Conservation (phyloP, 371 early-diverging fungal species). For the Vairimorpha ceranae region DNA sequence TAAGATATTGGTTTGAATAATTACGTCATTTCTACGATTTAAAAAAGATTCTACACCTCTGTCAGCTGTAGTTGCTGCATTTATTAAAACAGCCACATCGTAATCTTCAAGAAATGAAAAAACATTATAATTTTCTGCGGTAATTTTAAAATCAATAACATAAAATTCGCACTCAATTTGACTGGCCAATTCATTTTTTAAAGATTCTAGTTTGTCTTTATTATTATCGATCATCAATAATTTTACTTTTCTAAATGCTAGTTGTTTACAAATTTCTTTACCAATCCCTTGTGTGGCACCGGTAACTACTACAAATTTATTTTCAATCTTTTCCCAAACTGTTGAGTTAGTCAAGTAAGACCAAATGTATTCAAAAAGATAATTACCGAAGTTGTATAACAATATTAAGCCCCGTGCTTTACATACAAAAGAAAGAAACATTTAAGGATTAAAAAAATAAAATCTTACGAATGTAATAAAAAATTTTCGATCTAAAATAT, state of each 20-base stretch:
- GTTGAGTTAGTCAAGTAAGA: neutral
- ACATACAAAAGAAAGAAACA: neutral
- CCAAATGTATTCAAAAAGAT: neutral
- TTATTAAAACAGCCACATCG: slow-evolving; percentile 50
- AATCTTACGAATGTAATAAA: no score
- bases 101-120: slow-evolving; percentile 26
- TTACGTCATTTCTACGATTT: slow-evolving; percentile 66
- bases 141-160: slow-evolving; percentile 69
- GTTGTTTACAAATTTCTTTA: slow-evolving; percentile 77
- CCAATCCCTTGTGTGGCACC: slow-evolving; percentile 95
- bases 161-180: slow-evolving; percentile 68
- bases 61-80: slow-evolving; percentile 42
- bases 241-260: slow-evolving; percentile 76
- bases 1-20: slow-evolving; percentile 77
- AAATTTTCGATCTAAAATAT: no score
- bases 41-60: slow-evolving; percentile 68
- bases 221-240: slow-evolving; percentile 78
- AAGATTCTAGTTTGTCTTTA: slow-evolving; percentile 70
- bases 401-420: neutral
- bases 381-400: neutral
- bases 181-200: slow-evolving; percentile 67
- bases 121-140: slow-evolving; percentile 58
- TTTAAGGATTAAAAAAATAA: neutral
- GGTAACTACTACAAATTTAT: slow-evolving; percentile 67
- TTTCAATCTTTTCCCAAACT: slow-evolving; percentile 19